A percentile compares a stretch with the other conserved stretches of the same genome.
phyloP scores from a whole-genome alignment of 208 protist genomes.

The Acanthamoeba triangularis region DNA sequence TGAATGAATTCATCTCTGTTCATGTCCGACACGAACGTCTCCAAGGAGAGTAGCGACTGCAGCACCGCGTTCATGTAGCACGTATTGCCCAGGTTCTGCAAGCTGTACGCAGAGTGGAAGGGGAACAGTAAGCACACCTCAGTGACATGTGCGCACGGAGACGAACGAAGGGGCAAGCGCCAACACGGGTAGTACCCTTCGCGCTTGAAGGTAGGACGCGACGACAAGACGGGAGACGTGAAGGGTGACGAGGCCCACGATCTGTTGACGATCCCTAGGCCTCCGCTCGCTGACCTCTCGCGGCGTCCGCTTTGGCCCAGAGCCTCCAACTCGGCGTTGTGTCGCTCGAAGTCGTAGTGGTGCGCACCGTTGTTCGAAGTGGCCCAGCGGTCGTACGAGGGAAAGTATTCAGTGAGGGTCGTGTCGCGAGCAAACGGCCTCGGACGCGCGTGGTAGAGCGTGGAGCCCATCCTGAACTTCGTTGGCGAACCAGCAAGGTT shows the following conservation, averaged over 20 bases:
- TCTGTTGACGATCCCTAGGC: background rate
- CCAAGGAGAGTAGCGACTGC: constrained; percentile 80
- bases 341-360: background rate
- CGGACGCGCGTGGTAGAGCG: background rate
- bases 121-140: background rate
- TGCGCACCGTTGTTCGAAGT: background rate
- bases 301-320: background rate
- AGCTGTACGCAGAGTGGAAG: background rate
- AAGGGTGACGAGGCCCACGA: background rate
- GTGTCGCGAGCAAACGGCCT: background rate
- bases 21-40: constrained; percentile 47
- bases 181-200: background rate
- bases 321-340: background rate
- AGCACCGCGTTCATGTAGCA: constrained; percentile 92
- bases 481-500: background rate
- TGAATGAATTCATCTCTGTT: constrained; percentile 40
- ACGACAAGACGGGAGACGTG: background rate
- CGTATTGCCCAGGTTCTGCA: constrained; percentile 91
- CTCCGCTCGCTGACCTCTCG: background rate
- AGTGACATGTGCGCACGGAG: background rate
- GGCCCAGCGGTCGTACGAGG: background rate
- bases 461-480: background rate
- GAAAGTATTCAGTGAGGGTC: background rate
- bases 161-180: background rate
- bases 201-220: background rate